These are phyloP conservation scores for Paracoccidioides lutzii DNA, from an alignment of 2,329 filamentous ascomycete genomes.

Conservation along the genomic window DNA sequence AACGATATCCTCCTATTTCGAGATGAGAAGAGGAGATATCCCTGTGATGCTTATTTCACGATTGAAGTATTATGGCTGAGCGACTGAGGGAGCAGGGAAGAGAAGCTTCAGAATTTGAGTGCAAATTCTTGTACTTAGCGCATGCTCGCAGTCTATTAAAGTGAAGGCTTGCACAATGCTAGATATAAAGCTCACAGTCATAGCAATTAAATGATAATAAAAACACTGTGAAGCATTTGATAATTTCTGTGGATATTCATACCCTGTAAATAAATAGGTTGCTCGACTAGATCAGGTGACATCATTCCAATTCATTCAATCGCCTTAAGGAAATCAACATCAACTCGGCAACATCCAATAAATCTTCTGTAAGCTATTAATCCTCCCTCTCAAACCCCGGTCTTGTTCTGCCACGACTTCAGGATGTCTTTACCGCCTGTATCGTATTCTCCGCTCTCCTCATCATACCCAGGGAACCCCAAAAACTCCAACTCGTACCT, in stretches of 20 bases:
- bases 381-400: not conserved
- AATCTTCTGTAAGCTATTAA: not conserved
- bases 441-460: conserved; percentile 16
- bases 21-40: not conserved
- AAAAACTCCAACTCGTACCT: not conserved
- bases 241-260: no score
- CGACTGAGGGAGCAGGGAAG: no score
- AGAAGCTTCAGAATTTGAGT: no score
- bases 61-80: no score
- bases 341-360: not conserved
- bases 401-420: not conserved
- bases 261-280: not conserved
- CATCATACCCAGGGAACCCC: conserved; percentile 13
- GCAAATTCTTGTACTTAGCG: not conserved
- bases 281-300: conserved; percentile 3
- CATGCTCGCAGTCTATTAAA: not conserved
- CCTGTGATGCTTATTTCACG: conserved; percentile 3
- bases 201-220: not conserved
- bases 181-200: not conserved
- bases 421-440: conserved; percentile 18
- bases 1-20: not conserved
- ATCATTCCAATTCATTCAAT: conserved; percentile 2
- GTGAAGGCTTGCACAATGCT: not conserved
- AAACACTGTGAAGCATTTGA: no score
- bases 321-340: not conserved